These are phyloP conservation scores for Mrakia gelida DNA, from an alignment of 768 basidiomycete species.

Conservation along the genomic window DNA sequence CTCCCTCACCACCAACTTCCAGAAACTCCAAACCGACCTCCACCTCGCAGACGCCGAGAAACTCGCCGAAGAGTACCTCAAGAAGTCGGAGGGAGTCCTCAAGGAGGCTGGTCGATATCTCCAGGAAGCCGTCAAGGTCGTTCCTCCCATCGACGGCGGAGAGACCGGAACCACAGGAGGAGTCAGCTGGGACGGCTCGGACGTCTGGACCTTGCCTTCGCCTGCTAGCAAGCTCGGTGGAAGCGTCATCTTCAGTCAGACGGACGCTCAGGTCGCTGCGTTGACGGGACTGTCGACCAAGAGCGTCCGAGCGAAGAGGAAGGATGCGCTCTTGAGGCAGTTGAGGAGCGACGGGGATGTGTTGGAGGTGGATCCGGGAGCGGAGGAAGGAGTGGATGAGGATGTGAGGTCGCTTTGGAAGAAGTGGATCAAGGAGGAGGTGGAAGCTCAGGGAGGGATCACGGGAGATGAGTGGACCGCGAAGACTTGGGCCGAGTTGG, in stretches of 20 bases:
- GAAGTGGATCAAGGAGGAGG: slow-evolving; percentile 56
- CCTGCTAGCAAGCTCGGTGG: slow-evolving; percentile 36
- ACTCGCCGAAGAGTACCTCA: slow-evolving; percentile 73
- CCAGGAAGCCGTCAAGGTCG: slow-evolving; percentile 84
- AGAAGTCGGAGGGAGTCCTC: slow-evolving; percentile 51
- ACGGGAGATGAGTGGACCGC: slow-evolving; percentile 57
- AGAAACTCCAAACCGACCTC: slow-evolving; percentile 49
- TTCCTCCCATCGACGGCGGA: slow-evolving; percentile 66
- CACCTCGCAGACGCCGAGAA: slow-evolving; percentile 53
- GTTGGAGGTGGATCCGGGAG: slow-evolving; percentile 75
- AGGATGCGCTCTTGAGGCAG: slow-evolving; percentile 68
- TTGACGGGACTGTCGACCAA: slow-evolving; percentile 47
- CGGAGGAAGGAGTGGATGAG: slow-evolving; percentile 58
- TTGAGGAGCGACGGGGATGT: slow-evolving; percentile 71
- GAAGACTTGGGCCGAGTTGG: slow-evolving; percentile 52
- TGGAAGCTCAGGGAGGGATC: slow-evolving; percentile 57
- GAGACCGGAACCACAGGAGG: slow-evolving; percentile 41
- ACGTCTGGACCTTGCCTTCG: slow-evolving; percentile 73
- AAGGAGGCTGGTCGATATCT: slow-evolving; percentile 56
- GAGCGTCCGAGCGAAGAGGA: slow-evolving; percentile 57
- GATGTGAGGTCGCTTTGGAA: slow-evolving; percentile 55
- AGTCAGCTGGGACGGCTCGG: slow-evolving; percentile 75
- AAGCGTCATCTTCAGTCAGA: slow-evolving; percentile 33
- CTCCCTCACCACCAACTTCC: slow-evolving; percentile 65
- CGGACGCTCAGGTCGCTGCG: slow-evolving; percentile 35